phyloP scores from a whole-genome alignment of 371 early-diverging fungal genomes.

The Saksenaea oblongispora region DNA sequence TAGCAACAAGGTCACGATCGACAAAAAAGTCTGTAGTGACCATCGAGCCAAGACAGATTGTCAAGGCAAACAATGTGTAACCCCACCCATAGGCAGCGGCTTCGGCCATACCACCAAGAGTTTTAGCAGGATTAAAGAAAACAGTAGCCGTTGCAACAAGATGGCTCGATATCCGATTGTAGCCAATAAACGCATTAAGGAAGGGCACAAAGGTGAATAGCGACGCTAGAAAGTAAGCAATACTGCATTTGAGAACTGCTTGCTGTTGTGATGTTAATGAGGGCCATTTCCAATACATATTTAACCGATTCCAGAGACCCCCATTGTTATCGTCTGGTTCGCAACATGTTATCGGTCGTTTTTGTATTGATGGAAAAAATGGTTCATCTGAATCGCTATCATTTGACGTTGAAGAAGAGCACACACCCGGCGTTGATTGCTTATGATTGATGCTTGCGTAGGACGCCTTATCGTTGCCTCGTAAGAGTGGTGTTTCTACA shows the following conservation, averaged over 20 bases:
- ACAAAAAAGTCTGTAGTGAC: conserved; percentile 62
- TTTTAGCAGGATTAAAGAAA: conserved; percentile 71
- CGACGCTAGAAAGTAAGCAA: conserved; percentile 65
- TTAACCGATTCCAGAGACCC: not conserved
- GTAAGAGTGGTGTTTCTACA: no score
- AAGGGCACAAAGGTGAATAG: conserved; percentile 64
- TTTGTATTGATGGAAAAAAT: conserved; percentile 25
- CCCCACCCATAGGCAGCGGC: conserved; percentile 62
- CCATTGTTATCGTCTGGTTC: not conserved
- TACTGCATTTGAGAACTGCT: conserved; percentile 60
- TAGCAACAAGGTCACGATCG: conserved; percentile 29
- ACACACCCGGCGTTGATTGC: conserved; percentile 7
- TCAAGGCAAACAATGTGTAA: conserved; percentile 52
- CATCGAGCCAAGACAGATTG: conserved; percentile 58
- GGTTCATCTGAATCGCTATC: conserved; percentile 35
- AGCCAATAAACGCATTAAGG: conserved; percentile 49
- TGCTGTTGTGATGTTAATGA: conserved; percentile 34
- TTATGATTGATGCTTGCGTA: no score
- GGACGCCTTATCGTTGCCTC: no score
- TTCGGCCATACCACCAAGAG: conserved; percentile 69
- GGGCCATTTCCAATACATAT: not conserved
- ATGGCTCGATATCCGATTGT: conserved; percentile 56
- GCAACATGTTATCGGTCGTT: not conserved
- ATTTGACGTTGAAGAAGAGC: conserved; percentile 17
- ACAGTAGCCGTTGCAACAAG: conserved; percentile 66